Evolutionary conservation across 805 yeast genomes (phyloP).

Genomic region (Wickerhamiella domercqiae): DNA sequence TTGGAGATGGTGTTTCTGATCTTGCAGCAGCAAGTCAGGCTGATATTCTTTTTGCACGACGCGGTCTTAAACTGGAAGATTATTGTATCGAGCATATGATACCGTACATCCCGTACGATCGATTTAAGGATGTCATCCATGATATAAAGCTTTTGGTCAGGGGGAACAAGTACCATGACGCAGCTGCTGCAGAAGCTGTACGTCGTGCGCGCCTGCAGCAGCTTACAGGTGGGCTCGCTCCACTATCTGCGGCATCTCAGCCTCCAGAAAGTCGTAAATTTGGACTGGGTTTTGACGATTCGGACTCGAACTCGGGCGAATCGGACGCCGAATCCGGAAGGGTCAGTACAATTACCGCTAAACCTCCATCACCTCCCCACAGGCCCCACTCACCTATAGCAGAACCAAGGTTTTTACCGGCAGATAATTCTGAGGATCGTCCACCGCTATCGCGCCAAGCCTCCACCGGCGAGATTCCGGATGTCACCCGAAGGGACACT

Average conservation of each 20-base stretch:
- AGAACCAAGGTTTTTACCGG: neutral
- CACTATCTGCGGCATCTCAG: conserved; percentile 9
- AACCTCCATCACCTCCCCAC: neutral
- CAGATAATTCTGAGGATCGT: conserved; percentile 4
- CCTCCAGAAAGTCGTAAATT: conserved; percentile 5
- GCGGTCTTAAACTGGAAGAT: conserved; percentile 28
- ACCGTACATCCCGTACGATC: conserved; percentile 29
- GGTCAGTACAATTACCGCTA: neutral
- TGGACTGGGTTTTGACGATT: conserved; percentile 10
- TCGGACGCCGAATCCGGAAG: neutral
- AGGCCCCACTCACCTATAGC: conserved; percentile 1
- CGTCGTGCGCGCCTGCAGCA: conserved; percentile 13
- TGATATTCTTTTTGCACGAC: conserved; percentile 30
- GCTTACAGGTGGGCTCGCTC: conserved; percentile 17
- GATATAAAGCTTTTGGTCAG: conserved; percentile 22
- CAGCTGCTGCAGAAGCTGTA: conserved; percentile 14
- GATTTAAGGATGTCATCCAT: conserved; percentile 27
- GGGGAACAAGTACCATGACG: conserved; percentile 19
- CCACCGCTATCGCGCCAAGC: conserved; percentile 12
- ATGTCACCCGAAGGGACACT: neutral
- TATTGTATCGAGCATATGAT: conserved; percentile 28
- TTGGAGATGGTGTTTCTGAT: conserved; percentile 45
- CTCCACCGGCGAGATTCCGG: conserved; percentile 11
- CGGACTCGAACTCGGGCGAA: conserved; percentile 1
- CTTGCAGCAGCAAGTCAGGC: conserved; percentile 32